These are phyloP conservation scores for Arabis hirsuta DNA, from an alignment of 345 rosid species.

Conservation along the genomic window DNA sequence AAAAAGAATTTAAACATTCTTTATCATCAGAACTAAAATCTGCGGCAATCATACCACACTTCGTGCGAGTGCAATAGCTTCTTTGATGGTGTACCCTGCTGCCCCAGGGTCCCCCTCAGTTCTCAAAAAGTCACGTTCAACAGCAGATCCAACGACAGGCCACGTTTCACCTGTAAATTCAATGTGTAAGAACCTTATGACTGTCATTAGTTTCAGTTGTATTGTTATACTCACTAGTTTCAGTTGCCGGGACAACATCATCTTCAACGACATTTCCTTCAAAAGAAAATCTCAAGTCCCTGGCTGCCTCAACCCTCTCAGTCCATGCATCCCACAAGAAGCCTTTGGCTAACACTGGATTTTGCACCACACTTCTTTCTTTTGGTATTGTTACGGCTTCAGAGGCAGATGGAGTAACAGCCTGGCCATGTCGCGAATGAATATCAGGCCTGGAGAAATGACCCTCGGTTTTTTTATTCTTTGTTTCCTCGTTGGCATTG, in stretches of 20 bases:
- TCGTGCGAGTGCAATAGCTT: conserved; percentile 78
- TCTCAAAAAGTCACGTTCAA: conserved; percentile 77
- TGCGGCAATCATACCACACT: conserved; percentile 67
- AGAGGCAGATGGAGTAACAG: conserved; percentile 40
- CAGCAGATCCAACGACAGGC: conserved; percentile 51
- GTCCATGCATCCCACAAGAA: conserved; percentile 81
- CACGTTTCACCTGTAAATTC: conserved; percentile 51
- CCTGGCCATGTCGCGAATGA: conserved; percentile 42
- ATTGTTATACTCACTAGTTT: conserved; percentile 52
- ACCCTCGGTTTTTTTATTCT: conserved; percentile 32
- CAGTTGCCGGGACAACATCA: conserved; percentile 43
- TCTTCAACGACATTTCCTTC: conserved; percentile 62
- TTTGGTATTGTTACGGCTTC: conserved; percentile 36
- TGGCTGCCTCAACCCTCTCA: conserved; percentile 78
- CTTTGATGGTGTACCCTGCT: conserved; percentile 82
- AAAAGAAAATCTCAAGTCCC: conserved; percentile 76
- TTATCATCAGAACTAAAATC: conserved; percentile 22
- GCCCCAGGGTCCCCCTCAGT: conserved; percentile 96
- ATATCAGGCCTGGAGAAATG: conserved; percentile 41
- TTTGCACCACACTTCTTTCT: conserved; percentile 41
- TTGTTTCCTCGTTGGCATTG: conserved; percentile 12
- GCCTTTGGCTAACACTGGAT: conserved; percentile 39
- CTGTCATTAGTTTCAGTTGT: conserved; percentile 17
- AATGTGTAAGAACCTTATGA: conserved; percentile 30
- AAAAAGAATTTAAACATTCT: conserved; percentile 11